phyloP scores from a whole-genome alignment of 108 stramenopile species.

The Nitzschia putrida region DNA sequence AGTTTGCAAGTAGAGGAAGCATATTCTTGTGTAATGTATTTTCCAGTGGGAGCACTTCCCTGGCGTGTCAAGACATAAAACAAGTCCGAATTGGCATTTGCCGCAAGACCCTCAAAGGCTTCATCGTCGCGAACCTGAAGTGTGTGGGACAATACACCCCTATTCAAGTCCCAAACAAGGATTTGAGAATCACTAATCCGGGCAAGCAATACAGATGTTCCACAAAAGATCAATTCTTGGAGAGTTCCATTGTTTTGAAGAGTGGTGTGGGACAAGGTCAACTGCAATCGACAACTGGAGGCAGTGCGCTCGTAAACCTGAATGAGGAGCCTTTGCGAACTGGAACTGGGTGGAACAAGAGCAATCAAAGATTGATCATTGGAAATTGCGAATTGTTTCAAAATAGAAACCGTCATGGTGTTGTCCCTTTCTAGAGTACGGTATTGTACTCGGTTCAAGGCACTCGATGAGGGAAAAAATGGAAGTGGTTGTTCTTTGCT shows the following conservation, averaged over 20 bases:
- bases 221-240: constrained; percentile 29
- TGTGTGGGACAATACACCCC: constrained; percentile 49
- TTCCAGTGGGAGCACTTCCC: constrained; percentile 3
- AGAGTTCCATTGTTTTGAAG: not conserved
- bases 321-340: constrained; percentile 20
- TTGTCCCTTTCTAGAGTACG: too few species aligned
- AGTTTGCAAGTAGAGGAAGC: constrained; percentile 25
- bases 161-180: constrained; percentile 50
- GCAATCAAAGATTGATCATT: constrained; percentile 34
- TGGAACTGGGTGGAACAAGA: constrained; percentile 15
- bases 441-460: too few species aligned
- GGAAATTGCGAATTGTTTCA: constrained; percentile 22
- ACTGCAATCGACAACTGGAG: constrained; percentile 21
- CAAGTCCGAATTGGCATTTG: not conserved
- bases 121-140: constrained; percentile 20
- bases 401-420: not conserved
- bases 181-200: constrained; percentile 23
- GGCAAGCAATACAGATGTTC: constrained; percentile 26
- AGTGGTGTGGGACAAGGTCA: constrained; percentile 34
- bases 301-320: constrained; percentile 23
- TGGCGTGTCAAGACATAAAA: constrained; percentile 31
- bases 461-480: not conserved
- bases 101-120: constrained; percentile 22
- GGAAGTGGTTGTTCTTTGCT: not conserved
- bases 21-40: constrained; percentile 44